A percentile compares a stretch with the other conserved stretches of the same genome.
phyloP scores from a whole-genome alignment of 345 rosid genomes.

The Gynandropsis gynandra region DNA sequence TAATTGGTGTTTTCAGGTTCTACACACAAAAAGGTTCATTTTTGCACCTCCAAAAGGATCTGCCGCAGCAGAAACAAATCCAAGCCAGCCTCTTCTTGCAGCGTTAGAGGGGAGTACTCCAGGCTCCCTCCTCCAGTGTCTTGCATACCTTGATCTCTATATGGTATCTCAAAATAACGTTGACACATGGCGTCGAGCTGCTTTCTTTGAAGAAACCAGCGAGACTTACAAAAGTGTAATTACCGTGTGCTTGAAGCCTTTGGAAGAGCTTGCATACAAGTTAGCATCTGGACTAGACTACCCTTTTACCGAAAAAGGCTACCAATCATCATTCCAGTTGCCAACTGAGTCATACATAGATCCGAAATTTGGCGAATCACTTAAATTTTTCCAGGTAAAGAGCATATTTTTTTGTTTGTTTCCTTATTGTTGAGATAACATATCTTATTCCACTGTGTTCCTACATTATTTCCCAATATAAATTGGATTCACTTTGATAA shows the following conservation, averaged over 20 bases:
- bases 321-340: slow-evolving; percentile 37
- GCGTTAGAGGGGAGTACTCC: slow-evolving; percentile 72
- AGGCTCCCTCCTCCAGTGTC: slow-evolving; percentile 65
- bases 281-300: slow-evolving; percentile 53
- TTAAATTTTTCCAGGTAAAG: slow-evolving; percentile 70
- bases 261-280: slow-evolving; percentile 67
- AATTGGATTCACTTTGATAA: no score
- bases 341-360: slow-evolving; percentile 38
- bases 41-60: slow-evolving; percentile 96
- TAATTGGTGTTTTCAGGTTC: slow-evolving; percentile 37
- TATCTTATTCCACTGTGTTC: neutral
- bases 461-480: neutral
- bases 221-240: slow-evolving; percentile 85
- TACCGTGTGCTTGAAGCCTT: slow-evolving; percentile 66
- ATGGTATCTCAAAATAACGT: slow-evolving; percentile 90
- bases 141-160: slow-evolving; percentile 90
- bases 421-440: no score
- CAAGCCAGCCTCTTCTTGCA: slow-evolving; percentile 84
- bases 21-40: slow-evolving; percentile 61
- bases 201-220: slow-evolving; percentile 86
- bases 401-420: neutral
- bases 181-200: slow-evolving; percentile 92
- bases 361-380: slow-evolving; percentile 44
- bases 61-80: slow-evolving; percentile 97
- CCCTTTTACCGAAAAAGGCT: slow-evolving; percentile 35